Evolutionary conservation across 2,329 filamentous ascomycete species (phyloP), one percentile per base, ranked within the genome.

Genomic region (Achaetomium macrosporum): DNA sequence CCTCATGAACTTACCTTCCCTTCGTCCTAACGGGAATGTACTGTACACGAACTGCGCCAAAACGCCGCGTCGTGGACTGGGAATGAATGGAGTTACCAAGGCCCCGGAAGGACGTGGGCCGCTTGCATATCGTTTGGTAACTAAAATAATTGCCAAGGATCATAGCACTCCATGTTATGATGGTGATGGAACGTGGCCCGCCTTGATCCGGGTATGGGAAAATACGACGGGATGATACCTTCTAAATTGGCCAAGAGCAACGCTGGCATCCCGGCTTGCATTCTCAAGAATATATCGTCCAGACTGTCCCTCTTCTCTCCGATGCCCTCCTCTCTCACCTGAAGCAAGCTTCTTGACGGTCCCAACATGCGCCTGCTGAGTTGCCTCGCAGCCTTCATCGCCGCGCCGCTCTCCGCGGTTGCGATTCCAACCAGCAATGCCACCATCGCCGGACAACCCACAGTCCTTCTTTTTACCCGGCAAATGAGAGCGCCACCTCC

Each of bases 151-250:
- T n/a, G n/a, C n/a, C n/a, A n/a, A n/a, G n/a, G n/a, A n/a, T n/a
- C n/a, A n/a, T n/a, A n/a, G n/a, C n/a, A n/a, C n/a, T n/a, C n/a
- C n/a, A n/a, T n/a, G n/a, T n/a, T n/a, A n/a, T n/a, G n/a, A n/a
- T n/a, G n/a, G n/a, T n/a, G n/a, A n/a, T n/a, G n/a, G n/a, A n/a
- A n/a, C n/a, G n/a, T n/a, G n/a, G n/a, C n/a, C n/a, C n/a, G n/a
- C n/a, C n/a, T n/a, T n/a, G 30, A 42, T 11, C 17, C 17, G 17
- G 17, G 35, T 25, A 39, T 44, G 53, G 52, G 41, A 54, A 52
- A 57, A 57, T 57, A n/a, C 17, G 4, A 48, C 55, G 52, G 52
- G 42, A 54, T 57, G 20, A 55, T 47, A 57, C 55, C 46, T 40
- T 29, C 13, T 10, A 53, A 31, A 57, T 54, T 57, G 42, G 49